These are phyloP conservation scores for Penicillium palitans DNA, from an alignment of 2,329 filamentous ascomycete genomes.

Conservation along the genomic window DNA sequence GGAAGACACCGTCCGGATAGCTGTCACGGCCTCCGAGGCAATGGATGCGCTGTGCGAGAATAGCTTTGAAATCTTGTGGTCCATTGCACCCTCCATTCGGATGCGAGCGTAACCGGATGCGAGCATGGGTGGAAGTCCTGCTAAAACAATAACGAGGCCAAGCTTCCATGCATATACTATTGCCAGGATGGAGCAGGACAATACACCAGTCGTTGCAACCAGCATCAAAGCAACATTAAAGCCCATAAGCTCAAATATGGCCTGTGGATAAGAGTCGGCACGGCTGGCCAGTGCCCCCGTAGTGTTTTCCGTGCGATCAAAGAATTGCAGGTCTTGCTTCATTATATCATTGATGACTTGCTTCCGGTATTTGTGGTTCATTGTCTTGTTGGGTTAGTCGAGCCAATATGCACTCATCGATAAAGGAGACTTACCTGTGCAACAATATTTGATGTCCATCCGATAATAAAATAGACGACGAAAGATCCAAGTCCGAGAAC, in stretches of 20 bases:
- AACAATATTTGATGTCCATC: conserved; percentile 33
- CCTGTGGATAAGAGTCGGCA: conserved; percentile 40
- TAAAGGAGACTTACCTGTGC: conserved; percentile 20
- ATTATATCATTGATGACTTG: conserved; percentile 29
- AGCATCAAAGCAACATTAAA: conserved; percentile 52
- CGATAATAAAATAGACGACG: conserved; percentile 43
- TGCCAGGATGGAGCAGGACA: conserved; percentile 50
- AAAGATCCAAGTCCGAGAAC: conserved; percentile 43
- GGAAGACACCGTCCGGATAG: conserved; percentile 51
- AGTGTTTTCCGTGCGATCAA: conserved; percentile 34
- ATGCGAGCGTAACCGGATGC: conserved; percentile 51
- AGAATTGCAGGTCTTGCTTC: conserved; percentile 34
- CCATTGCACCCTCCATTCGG: conserved; percentile 43
- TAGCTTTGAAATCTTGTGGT: conserved; percentile 23
- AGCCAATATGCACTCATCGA: neutral
- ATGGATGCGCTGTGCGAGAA: conserved; percentile 46
- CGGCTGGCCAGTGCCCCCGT: conserved; percentile 31
- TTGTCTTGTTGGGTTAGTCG: neutral
- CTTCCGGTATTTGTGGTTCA: conserved; percentile 19
- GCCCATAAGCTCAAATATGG: conserved; percentile 47
- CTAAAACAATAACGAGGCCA: conserved; percentile 50
- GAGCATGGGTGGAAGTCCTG: conserved; percentile 50
- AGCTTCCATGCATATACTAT: conserved; percentile 54
- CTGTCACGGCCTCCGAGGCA: conserved; percentile 49
- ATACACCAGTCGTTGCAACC: conserved; percentile 49